These are phyloP conservation scores for Gossypium trilobum DNA, from an alignment of 441 rosid genomes.

Conservation along the genomic window DNA sequence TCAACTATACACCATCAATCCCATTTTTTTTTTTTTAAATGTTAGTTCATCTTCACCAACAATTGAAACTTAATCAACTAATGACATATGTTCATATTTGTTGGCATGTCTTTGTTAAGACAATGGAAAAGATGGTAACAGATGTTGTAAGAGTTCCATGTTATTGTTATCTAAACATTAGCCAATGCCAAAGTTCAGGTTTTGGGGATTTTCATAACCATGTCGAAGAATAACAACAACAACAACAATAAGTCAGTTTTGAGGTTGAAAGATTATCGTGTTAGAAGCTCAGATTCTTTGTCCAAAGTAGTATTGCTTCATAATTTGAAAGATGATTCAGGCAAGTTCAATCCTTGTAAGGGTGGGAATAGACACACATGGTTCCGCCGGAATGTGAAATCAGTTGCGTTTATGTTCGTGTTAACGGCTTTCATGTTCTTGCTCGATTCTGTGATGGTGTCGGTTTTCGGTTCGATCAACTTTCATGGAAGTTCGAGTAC, in stretches of 20 bases:
- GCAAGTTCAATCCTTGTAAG: constrained; percentile 37
- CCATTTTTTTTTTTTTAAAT: not conserved
- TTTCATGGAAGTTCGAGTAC: constrained; percentile 27
- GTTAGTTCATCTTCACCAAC: constrained; percentile 19
- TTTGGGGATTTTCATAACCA: not conserved
- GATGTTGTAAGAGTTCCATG: not conserved
- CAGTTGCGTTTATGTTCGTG: constrained; percentile 37
- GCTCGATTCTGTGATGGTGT: constrained; percentile 58
- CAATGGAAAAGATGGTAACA: constrained; percentile 2
- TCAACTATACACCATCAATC: not conserved
- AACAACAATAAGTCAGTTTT: constrained; percentile 10
- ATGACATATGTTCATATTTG: constrained; percentile 22
- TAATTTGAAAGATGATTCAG: constrained; percentile 41
- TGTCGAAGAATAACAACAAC: constrained; percentile 12
- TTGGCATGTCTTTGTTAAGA: constrained; percentile 32
- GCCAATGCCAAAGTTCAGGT: not conserved
- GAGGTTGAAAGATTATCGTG: constrained; percentile 25
- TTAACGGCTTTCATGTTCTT: constrained; percentile 41
- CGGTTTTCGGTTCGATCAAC: constrained; percentile 43
- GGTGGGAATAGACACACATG: constrained; percentile 49
- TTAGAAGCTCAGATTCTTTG: constrained; percentile 18
- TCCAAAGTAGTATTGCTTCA: constrained; percentile 28
- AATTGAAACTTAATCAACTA: constrained; percentile 20
- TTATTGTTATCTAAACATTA: not conserved
- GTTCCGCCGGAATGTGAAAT: constrained; percentile 44